Evolutionary conservation across 805 yeast genomes (phyloP), one percentile per base, ranked within the genome.

Genomic region (Candida cerambycidarum): DNA sequence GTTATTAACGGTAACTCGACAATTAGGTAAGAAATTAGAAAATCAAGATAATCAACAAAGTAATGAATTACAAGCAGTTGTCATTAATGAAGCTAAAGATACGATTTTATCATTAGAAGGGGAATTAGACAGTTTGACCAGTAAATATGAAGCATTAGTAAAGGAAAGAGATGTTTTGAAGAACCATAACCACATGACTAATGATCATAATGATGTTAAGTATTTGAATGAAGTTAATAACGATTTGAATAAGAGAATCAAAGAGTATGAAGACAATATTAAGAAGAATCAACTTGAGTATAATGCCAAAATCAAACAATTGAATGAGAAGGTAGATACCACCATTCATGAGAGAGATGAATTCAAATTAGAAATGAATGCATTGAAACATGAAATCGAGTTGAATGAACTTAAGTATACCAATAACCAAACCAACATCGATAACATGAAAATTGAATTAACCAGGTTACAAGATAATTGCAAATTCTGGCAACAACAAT

Each of bases 121-220:
- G 12, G 81, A 83, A 49, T 63, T 85, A 29, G 68, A 72, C 15
- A 65, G 74, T 13, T 56, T 79, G 8, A 78, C 77, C 48, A 56
- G 72, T 2, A 79, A 78, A 55, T 59, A 82, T 32, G 76, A 70
- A 9, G 74, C 83, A 1, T 71, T 79, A 2, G 64, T 73, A 3
- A 75, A 80, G 47, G 95, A 87, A 58, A 76, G 89, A 42, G 95
- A 89, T 52, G 78, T 81, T 65, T 73, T 82, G 52, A 73, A 80
- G 55, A 34, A 53, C 3, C 41, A 53, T 15, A 42, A 45, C 15
- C 9, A 34, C 3, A 5, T 82, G 51, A 73, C 80, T 54, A 32
- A 51, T 4, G 44, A 56, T 13, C 41, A 44, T 18, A 13, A 39
- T 3, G 43, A 38, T 3, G 37, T 50, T 19, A 54, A 59, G 45